phyloP scores from a whole-genome alignment of 2,329 filamentous ascomycete species.

The Phialemoniopsis sp. region DNA sequence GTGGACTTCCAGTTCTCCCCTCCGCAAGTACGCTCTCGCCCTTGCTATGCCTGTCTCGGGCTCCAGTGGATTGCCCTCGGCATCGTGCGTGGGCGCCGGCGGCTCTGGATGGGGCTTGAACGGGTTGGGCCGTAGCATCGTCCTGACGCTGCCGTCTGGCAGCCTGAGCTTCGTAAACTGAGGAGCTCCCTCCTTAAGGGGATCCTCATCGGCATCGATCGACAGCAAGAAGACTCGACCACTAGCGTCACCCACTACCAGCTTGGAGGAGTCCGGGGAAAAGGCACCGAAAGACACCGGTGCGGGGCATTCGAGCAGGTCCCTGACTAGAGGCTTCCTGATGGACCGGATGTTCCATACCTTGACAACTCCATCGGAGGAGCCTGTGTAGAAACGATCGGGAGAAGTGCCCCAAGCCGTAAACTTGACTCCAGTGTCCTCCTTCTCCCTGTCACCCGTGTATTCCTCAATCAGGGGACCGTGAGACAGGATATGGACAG shows the following conservation, averaged over 20 bases:
- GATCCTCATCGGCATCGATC: slow-evolving; percentile 32
- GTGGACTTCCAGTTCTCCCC: slow-evolving; percentile 34
- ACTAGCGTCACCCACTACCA: slow-evolving; percentile 58
- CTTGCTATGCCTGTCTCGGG: slow-evolving; percentile 18
- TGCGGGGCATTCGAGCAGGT: slow-evolving; percentile 49
- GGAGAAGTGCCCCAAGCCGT: slow-evolving; percentile 54
- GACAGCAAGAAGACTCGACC: slow-evolving; percentile 55
- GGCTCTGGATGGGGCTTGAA: slow-evolving; percentile 48
- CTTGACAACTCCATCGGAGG: slow-evolving; percentile 58
- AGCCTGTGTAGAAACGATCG: slow-evolving; percentile 59
- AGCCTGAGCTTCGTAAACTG: slow-evolving; percentile 24
- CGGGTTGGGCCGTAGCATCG: slow-evolving; percentile 38
- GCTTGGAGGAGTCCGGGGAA: slow-evolving; percentile 48
- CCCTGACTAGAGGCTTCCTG: slow-evolving; percentile 41
- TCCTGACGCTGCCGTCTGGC: slow-evolving; percentile 22
- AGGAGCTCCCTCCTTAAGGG: slow-evolving; percentile 6
- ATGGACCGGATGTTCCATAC: slow-evolving; percentile 55
- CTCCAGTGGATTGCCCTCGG: slow-evolving; percentile 11
- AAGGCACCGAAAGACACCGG: slow-evolving; percentile 57
- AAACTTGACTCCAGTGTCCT: slow-evolving; percentile 62
- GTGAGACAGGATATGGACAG: slow-evolving; percentile 52
- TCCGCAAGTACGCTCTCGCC: slow-evolving; percentile 28
- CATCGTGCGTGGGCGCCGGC: slow-evolving; percentile 26
- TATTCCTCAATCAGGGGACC: slow-evolving; percentile 33
- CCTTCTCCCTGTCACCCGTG: slow-evolving; percentile 41